Conservation (phyloP, 768 basidiomycete species). For the Trametopsis cervina region DNA sequence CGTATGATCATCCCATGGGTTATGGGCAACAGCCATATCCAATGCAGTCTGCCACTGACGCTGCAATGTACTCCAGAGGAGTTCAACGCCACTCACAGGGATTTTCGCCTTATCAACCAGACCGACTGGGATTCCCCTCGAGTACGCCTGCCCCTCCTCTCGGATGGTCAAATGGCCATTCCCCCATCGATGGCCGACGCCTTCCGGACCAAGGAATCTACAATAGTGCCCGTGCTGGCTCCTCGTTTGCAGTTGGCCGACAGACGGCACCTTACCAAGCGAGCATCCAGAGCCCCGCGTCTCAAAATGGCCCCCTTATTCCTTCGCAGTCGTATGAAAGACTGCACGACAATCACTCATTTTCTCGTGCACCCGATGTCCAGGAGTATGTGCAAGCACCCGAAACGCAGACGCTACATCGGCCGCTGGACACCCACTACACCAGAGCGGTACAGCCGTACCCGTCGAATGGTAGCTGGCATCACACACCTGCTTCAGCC, state of each 20-base stretch:
- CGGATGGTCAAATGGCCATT: constrained; percentile 3
- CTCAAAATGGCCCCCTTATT: too few relatives aligned
- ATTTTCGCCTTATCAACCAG: constrained; percentile 23
- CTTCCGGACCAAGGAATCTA: not conserved
- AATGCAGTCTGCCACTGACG: not conserved
- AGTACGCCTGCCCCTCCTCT: not conserved
- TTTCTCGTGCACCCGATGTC: not conserved
- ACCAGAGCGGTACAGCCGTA: not conserved
- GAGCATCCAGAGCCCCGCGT: too few relatives aligned
- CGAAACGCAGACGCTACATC: not conserved
- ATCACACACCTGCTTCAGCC: not conserved
- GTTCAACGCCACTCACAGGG: constrained; percentile 13
- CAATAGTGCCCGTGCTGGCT: not conserved
- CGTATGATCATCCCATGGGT: constrained; percentile 3
- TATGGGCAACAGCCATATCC: constrained; percentile 5
- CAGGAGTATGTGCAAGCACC: not conserved
- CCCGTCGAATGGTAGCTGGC: not conserved
- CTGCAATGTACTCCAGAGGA: constrained; percentile 9
- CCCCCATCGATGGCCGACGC: not conserved
- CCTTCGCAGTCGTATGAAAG: not conserved
- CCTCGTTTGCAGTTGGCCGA: not conserved
- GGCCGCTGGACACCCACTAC: not conserved
- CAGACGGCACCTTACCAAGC: too few relatives aligned
- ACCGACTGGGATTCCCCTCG: constrained; percentile 17
- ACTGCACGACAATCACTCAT: not conserved